phyloP scores from a whole-genome alignment of 768 basidiomycete species.

The Chalciporus pseudorubinellus region DNA sequence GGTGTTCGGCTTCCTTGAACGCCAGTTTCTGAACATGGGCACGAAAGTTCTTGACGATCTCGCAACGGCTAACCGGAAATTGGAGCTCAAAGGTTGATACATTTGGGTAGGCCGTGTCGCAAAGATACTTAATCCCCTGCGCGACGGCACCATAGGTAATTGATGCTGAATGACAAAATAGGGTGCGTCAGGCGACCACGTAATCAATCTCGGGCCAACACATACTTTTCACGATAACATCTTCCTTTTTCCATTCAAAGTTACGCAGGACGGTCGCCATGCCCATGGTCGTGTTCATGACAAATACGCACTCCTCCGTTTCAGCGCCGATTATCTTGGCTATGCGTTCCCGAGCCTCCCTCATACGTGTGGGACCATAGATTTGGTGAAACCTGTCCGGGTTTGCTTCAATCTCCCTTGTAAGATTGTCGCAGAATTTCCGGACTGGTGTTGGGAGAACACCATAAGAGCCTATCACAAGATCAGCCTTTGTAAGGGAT shows the following conservation, averaged over 20 bases:
- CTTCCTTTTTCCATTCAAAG: conserved; percentile 62
- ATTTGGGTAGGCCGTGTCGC: conserved; percentile 46
- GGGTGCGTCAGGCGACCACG: neutral
- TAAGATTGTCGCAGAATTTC: neutral
- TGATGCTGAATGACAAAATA: conserved; percentile 32
- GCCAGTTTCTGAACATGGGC: conserved; percentile 15
- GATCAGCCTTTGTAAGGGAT: no score
- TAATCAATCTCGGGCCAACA: no score
- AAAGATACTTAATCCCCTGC: conserved; percentile 46
- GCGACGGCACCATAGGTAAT: conserved; percentile 55
- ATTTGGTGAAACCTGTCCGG: conserved; percentile 50
- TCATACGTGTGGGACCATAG: conserved; percentile 17
- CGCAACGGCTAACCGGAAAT: conserved; percentile 56
- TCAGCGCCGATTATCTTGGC: conserved; percentile 45
- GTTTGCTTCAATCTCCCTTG: conserved; percentile 38
- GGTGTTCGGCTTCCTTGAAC: conserved; percentile 27
- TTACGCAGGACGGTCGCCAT: conserved; percentile 63
- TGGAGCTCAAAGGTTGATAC: conserved; percentile 44
- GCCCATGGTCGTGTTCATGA: conserved; percentile 3
- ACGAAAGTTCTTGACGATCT: conserved; percentile 49
- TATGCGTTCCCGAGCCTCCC: conserved; percentile 38
- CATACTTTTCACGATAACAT: conserved; percentile 25
- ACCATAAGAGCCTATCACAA: conserved; percentile 56
- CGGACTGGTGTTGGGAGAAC: conserved; percentile 38
- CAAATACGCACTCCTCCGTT: conserved; percentile 49